Base-by-base conservation (phyloP, 148 eudicot species). In the Polygonum aviculare region DNA sequence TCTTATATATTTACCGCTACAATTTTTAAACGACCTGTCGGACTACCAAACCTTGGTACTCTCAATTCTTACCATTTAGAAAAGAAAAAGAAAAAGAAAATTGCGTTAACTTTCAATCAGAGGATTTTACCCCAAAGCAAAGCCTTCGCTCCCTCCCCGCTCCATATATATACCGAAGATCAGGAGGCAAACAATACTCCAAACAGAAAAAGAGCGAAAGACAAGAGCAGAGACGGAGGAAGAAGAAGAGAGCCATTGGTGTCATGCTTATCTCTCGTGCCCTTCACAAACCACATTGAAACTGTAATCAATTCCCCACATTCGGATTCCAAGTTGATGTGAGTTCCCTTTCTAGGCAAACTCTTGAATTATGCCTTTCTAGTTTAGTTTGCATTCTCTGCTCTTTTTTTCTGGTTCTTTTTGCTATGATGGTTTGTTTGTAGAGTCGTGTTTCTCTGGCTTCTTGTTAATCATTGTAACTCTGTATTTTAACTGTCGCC, bases 81-180 rank as follows among this genome's bases (percentile, higher is more conserved):
- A n/a, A n/a, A n/a, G n/a, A n/a, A n/a, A n/a, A n/a, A n/a, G n/a
- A n/a, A n/a, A n/a, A n/a, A n/a, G n/a, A n/a, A n/a, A n/a, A n/a
- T n/a, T n/a, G n/a, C n/a, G n/a, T n/a, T n/a, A n/a, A n/a, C n/a
- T n/a, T n/a, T n/a, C n/a, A n/a, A n/a, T n/a, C 6, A 41, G 45
- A 41, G 8, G 45, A 41, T 41, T 41, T 41, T 9, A 41, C 45
- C 45, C 8, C 45, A 7, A 41, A 41, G 45, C 45, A 9, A 9
- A 41, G 9, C 45, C 7, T 71, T 41, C 47, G 35, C 73, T 75
- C 85, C 75, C 77, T 77, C 80, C 74, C 71, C 5, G 72, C 75
- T 70, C 79, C 85, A 83, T 72, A 47, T 41, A 41, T 41, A 41
- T 41, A 41, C 8, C 45, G 45, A 83, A 83, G 87, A 83, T 80